Percentiles rank a stretch among this genome's conserved stretches.
These are phyloP conservation scores for Ceratobasidium sp. DNA, from an alignment of 1,284 basidiomycete genomes.

Conservation along the genomic window DNA sequence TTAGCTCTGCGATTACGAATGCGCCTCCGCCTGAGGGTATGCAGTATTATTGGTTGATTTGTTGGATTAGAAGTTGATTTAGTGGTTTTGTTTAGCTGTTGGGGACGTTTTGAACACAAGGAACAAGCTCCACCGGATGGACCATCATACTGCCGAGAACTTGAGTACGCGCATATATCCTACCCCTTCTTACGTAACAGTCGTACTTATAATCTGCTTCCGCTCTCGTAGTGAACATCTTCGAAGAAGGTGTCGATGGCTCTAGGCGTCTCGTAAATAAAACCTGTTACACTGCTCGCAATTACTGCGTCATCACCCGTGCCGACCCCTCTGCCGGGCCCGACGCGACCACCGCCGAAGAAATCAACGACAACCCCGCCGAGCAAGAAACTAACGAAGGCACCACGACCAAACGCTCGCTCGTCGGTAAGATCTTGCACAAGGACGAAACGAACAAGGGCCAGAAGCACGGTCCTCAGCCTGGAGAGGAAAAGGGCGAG, in stretches of 20 bases:
- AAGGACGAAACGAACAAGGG: conserved; percentile 4
- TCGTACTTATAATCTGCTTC: neutral
- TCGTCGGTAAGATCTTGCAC: conserved; percentile 9
- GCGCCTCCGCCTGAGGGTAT: conserved; percentile 54
- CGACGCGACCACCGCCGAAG: conserved; percentile 24
- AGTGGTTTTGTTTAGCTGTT: conserved; percentile 49
- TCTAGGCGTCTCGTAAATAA: conserved; percentile 44
- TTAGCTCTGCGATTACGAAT: conserved; percentile 54
- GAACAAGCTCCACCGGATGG: conserved; percentile 55
- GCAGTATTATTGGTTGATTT: neutral
- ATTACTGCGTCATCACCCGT: conserved; percentile 49
- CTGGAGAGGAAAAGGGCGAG: conserved; percentile 39
- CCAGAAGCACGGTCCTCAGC: neutral
- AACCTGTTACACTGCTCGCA: conserved; percentile 46
- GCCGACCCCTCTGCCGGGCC: conserved; percentile 45
- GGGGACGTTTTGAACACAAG: conserved; percentile 52
- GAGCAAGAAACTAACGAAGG: conserved; percentile 28
- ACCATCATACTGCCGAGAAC: conserved; percentile 56
- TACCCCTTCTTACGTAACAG: neutral
- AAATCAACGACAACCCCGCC: conserved; percentile 22
- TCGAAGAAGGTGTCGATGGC: conserved; percentile 44
- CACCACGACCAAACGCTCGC: conserved; percentile 25
- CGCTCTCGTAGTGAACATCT: conserved; percentile 23
- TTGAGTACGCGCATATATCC: conserved; percentile 48
- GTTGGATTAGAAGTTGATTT: neutral